A percentile compares a stretch with the other conserved stretches of the same genome.
These are phyloP conservation scores for Pleurotus pulmonarius DNA, from an alignment of 768 basidiomycete genomes.

Conservation along the genomic window DNA sequence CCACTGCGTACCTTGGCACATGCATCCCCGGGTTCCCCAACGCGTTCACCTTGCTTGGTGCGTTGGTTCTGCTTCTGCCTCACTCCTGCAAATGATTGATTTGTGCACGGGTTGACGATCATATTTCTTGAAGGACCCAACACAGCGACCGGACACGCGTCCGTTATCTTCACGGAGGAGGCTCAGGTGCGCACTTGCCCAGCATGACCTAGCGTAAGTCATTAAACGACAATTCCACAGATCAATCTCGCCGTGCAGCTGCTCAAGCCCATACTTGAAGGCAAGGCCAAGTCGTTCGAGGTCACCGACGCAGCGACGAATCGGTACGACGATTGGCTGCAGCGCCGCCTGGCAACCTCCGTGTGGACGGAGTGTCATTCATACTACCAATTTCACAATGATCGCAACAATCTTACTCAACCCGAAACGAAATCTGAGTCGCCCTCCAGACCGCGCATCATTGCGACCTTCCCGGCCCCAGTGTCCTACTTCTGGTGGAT, in stretches of 20 bases:
- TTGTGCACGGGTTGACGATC: neutral
- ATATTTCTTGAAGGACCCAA: conserved; percentile 43
- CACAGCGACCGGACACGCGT: conserved; percentile 53
- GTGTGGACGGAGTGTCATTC: conserved; percentile 55
- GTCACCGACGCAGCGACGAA: conserved; percentile 42
- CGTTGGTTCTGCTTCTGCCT: conserved; percentile 7
- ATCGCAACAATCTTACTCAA: conserved; percentile 9
- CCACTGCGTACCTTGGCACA: conserved; percentile 52
- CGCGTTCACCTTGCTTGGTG: conserved; percentile 44
- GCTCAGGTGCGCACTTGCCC: conserved; percentile 36
- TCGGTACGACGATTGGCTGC: conserved; percentile 50
- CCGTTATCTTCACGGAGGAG: conserved; percentile 53
- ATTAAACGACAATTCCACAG: conserved; percentile 23
- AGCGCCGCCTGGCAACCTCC: conserved; percentile 38
- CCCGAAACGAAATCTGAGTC: conserved; percentile 24
- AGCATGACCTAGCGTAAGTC: conserved; percentile 7
- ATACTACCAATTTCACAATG: conserved; percentile 36
- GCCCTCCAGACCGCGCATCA: conserved; percentile 22
- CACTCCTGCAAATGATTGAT: neutral
- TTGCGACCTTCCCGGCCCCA: conserved; percentile 53
- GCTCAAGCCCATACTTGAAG: conserved; percentile 47
- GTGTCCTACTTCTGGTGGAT: conserved; percentile 52
- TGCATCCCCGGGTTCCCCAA: conserved; percentile 57
- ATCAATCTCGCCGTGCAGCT: conserved; percentile 46
- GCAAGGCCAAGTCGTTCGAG: conserved; percentile 46